Base-by-base conservation (phyloP, 2,329 filamentous ascomycete genomes). In the Cercospora canescens region DNA sequence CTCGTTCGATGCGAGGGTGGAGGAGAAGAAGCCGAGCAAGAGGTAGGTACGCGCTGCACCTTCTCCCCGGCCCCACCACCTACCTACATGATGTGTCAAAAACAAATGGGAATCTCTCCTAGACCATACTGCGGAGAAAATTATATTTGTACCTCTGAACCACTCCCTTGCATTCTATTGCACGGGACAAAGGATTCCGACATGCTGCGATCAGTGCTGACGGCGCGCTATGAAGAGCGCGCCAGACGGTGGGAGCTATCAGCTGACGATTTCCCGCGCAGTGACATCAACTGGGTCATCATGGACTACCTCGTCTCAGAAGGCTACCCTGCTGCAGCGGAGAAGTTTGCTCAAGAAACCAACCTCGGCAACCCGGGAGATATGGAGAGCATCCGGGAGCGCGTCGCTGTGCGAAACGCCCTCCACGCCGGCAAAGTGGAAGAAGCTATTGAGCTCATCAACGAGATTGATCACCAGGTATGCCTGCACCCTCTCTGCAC, bases 31-130 rank as follows among this genome's bases (percentile, higher is more conserved):
- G 76, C 88, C 92, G 57, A 91, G 91, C 35, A 99, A 98, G 81
- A 92, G 89, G 95, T 86, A 71, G 89, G 95, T 86, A 71, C 52
- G 73, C 59, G 6, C 8, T 12, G n/a, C 60, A 26, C 58, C 28
- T 63, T 35, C 65, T 56, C 18, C 59, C 41, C 34, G 35, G 16
- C 41, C 41, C 59, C 34, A 62, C 55, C 68, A 75, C 71, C 75
- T 75, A 75, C 76, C 74, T 84, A 88, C 85, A 96, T 96, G 94
- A 96, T 92, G 87, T 77, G 84, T 86, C 82, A 82, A 83, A 86
- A 89, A 92, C 90, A 96, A 97, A 87, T 99, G 95, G 95, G 95
- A 99, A 99, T 99, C 95, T 99, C 96, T 99, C 95, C 91, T 92
- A 98, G 72, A 92, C 86, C 88, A 81, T 84, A 81, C 86, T 99